These are phyloP conservation scores for Globisporangium spiculum DNA, from an alignment of 352 stramenopile genomes.

Conservation along the genomic window DNA sequence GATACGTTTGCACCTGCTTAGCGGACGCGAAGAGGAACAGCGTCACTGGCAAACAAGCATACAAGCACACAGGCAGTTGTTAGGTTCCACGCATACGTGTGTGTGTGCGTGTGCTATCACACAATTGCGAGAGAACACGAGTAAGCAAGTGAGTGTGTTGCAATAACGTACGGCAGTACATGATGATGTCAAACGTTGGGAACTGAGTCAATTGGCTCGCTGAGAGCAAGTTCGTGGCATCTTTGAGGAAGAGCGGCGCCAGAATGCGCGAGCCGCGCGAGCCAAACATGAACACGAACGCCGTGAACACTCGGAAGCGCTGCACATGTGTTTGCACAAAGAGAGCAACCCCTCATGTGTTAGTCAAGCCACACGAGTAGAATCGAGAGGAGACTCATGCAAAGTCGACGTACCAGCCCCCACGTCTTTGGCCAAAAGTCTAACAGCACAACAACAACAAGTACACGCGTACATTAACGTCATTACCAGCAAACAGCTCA, in stretches of 20 bases:
- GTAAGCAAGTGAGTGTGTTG: background rate
- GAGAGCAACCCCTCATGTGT: background rate
- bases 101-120: background rate
- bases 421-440: slow-evolving; percentile 77
- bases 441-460: slow-evolving; percentile 19
- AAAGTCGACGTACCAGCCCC: slow-evolving; percentile 34
- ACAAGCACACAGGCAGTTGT: background rate
- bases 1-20: slow-evolving; percentile 93
- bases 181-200: slow-evolving; percentile 39
- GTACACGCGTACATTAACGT: background rate
- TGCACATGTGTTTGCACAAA: slow-evolving; percentile 13
- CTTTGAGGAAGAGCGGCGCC: slow-evolving; percentile 67
- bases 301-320: slow-evolving; percentile 55
- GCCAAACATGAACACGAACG: slow-evolving; percentile 68
- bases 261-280: slow-evolving; percentile 68
- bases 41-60: slow-evolving; percentile 24
- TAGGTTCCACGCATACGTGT: background rate
- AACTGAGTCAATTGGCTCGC: slow-evolving; percentile 34
- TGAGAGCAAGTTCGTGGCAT: slow-evolving; percentile 58
- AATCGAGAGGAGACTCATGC: background rate
- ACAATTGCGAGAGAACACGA: background rate
- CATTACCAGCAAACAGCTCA: background rate
- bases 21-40: slow-evolving; percentile 78
- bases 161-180: slow-evolving; percentile 55
- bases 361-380: background rate